Base-by-base conservation (phyloP, 177 flowering plant genomes). In the Tripterygium wilfordii region DNA sequence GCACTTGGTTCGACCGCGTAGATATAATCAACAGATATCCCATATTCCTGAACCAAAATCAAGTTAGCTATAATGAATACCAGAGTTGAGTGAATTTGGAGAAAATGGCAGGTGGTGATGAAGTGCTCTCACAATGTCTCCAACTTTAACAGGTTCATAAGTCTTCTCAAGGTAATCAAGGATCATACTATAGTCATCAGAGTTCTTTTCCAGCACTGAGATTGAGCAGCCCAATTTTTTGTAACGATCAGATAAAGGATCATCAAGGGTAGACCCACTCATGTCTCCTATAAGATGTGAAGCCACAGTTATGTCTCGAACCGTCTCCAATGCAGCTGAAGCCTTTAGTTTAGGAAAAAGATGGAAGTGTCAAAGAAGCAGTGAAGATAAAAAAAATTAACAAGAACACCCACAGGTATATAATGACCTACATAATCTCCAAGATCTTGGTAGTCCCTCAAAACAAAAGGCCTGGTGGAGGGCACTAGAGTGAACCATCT, bases 401-500 rank as follows among this genome's bases (percentile, higher is more conserved):
- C n/a, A n/a, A n/a, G n/a, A n/a, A n/a, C n/a, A n/a, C n/a, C n/a
- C n/a, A n/a, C n/a, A n/a, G n/a, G n/a, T n/a, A n/a, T n/a, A n/a
- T n/a, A n/a, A n/a, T 35, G 7, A 8, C 30, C 41, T 33, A 87
- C 97, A 59, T 82, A 67, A 14, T 90, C 96, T 5, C 88, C 90
- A 26, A 87, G 49, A 25, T 90, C 90, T 5, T 58, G 53, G 40
- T 53, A 57, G 45, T 77, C 78, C 29, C 60, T 58, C 19, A 87
- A 71, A 57, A 71, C 64, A 28, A 76, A 76, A 27, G 91, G 91
- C 53, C 95, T 65, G 0, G 80, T 79, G 0, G 87, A 71, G 1
- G 58, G 96, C 76, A 85, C 29, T 0, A 87, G 72, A 12, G 82
- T 82, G 52, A 90, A 85, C 83, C 91, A 81, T 51, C 70, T 77